A percentile compares a stretch with the other conserved stretches of the same genome.
These are phyloP conservation scores for Allium sativum DNA, from an alignment of 106 monocot genomes.

Conservation along the genomic window DNA sequence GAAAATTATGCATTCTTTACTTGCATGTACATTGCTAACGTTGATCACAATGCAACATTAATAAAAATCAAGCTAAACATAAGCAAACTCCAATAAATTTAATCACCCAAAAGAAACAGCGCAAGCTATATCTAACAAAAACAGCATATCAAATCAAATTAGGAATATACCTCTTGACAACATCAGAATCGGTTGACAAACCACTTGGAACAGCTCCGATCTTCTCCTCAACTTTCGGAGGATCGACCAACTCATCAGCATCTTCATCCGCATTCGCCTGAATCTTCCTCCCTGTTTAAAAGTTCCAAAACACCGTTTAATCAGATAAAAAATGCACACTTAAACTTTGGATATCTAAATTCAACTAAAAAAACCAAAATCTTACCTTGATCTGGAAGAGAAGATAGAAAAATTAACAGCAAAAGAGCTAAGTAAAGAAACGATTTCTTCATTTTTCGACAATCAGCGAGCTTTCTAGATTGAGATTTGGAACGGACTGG, in stretches of 20 bases:
- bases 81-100: too few species aligned
- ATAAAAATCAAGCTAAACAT: too few species aligned
- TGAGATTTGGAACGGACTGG: too few species aligned
- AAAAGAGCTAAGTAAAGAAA: conserved; percentile 41
- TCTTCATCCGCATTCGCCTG: conserved; percentile 72
- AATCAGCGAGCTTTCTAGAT: too few species aligned
- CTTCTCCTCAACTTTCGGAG: conserved; percentile 97
- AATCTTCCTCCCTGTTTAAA: conserved; percentile 34
- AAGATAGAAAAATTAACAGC: conserved; percentile 21
- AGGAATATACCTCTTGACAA: conserved; percentile 51
- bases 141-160: too few species aligned
- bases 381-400: conserved; percentile 14
- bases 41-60: too few species aligned
- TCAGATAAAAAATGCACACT: too few species aligned
- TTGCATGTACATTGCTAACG: too few species aligned
- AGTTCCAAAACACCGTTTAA: conserved; percentile 1
- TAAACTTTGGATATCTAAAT: too few species aligned
- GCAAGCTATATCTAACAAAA: too few species aligned
- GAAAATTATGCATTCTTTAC: too few species aligned
- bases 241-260: conserved; percentile 36
- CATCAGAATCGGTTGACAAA: conserved; percentile 88
- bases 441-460: conserved; percentile 43
- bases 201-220: conserved; percentile 75
- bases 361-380: background rate
- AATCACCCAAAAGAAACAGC: too few species aligned